phyloP scores from a whole-genome alignment of 2,329 filamentous ascomycete species.

The Fusarium sp. region DNA sequence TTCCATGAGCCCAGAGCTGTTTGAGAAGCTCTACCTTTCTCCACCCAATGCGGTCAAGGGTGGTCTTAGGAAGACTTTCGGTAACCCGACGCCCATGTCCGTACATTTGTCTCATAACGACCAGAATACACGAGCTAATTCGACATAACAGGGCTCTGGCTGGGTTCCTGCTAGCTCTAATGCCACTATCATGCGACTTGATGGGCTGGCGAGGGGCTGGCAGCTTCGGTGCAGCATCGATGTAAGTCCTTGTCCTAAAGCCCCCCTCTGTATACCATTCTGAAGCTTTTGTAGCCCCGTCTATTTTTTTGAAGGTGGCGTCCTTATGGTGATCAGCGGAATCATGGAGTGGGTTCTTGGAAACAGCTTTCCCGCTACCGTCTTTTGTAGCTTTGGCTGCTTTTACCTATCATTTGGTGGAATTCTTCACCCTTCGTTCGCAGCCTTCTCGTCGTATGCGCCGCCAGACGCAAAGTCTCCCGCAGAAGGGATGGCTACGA shows the following conservation, averaged over 20 bases:
- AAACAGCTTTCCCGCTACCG: slow-evolving; percentile 71
- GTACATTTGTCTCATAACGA: slow-evolving; percentile 21
- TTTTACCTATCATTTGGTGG: slow-evolving; percentile 70
- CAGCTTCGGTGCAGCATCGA: slow-evolving; percentile 60
- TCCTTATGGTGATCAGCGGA: slow-evolving; percentile 65
- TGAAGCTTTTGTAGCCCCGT: slow-evolving; percentile 54
- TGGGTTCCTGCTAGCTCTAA: slow-evolving; percentile 64
- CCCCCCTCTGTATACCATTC: background rate
- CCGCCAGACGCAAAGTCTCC: slow-evolving; percentile 49
- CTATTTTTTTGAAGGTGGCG: slow-evolving; percentile 66
- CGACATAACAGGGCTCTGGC: slow-evolving; percentile 64
- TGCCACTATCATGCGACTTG: slow-evolving; percentile 62
- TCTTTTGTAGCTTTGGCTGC: slow-evolving; percentile 67
- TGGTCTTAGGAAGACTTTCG: slow-evolving; percentile 68
- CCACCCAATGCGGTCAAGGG: slow-evolving; percentile 66
- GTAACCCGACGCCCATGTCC: slow-evolving; percentile 72
- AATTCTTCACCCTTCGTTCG: slow-evolving; percentile 66
- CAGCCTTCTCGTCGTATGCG: slow-evolving; percentile 61
- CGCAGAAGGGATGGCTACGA: slow-evolving; percentile 59
- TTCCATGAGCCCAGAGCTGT: slow-evolving; percentile 69
- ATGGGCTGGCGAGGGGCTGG: slow-evolving; percentile 68
- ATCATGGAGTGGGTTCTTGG: slow-evolving; percentile 69
- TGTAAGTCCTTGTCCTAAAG: slow-evolving; percentile 54
- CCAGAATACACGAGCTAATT: too few relatives aligned
- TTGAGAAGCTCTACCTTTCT: slow-evolving; percentile 73